Evolutionary conservation across 768 basidiomycete species (phyloP), one percentile per base, ranked within the genome.

Genomic region (Kwoniella dejecticola): DNA sequence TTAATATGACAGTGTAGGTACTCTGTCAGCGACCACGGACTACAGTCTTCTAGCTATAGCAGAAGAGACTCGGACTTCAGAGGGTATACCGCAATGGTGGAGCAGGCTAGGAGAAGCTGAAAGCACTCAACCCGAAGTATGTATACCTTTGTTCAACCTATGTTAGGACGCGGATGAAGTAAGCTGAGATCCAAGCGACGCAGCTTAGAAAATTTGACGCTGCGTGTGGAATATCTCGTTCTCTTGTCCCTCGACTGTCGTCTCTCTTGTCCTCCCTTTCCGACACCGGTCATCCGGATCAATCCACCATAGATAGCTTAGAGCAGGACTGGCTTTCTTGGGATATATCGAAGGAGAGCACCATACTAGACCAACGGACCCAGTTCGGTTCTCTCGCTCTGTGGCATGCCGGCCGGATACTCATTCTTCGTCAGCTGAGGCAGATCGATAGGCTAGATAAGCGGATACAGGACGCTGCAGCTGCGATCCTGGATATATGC

Each of bases 391-490:
- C 61, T 27, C 21, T 63, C 49, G 64, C 68, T 21, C 40, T 66
- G 8, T 69, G 68, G 68, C 68, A 69, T 36, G 64, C 57, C 1
- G 52, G 57, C 17, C 48, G 52, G 27, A 66, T 69, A 24, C 27
- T 62, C 4, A 38, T 66, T 10, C 27, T 60, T 24, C 17, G 61
- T 27, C 45, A 61, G 47, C 23, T 60, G n/a, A 42, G 40, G 27
- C 49, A 44, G 4, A 33, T 24, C 33, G 3, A 15, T 21, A 44
- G 47, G 44, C 26, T 23, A 36, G 61, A 66, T 31, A 23, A 36
- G 19, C 27, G 8, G 23, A 54, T 69, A 12, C 64, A 69, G 44
- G 19, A 38, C 19, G 56, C 61, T 46, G 68, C 62, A 8, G 42
- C 21, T 41, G 54, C 45, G 41, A 63, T 64, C 11, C 41, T 69